These are phyloP conservation scores for Rhododendron vialii DNA, from an alignment of 148 eudicot species.

Conservation along the genomic window DNA sequence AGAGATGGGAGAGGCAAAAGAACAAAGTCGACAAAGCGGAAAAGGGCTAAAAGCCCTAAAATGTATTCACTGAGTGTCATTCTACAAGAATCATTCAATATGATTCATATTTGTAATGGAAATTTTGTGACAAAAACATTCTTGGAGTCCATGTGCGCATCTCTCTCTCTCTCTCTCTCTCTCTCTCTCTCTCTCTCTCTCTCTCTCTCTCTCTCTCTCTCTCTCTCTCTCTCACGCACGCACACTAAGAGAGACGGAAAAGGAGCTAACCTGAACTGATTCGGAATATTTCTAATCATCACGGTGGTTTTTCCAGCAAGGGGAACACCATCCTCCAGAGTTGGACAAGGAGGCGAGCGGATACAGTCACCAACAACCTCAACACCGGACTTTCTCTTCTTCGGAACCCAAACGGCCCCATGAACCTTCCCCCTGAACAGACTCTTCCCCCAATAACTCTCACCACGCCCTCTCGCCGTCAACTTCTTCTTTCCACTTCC, in stretches of 20 bases:
- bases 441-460: neutral
- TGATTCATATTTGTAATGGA: too few species aligned
- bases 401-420: neutral
- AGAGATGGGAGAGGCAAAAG: too few species aligned
- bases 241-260: too few species aligned
- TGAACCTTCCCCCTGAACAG: neutral
- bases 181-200: neutral
- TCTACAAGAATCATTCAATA: too few species aligned
- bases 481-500: neutral
- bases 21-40: too few species aligned
- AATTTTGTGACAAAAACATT: too few species aligned
- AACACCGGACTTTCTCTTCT: neutral
- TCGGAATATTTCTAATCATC: neutral
- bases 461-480: neutral
- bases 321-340: neutral
- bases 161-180: neutral
- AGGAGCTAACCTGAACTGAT: neutral
- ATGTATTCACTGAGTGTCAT: too few species aligned
- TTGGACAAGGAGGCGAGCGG: neutral
- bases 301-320: neutral
- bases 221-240: neutral
- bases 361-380: neutral
- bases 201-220: neutral
- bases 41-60: too few species aligned
- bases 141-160: too few species aligned